Evolutionary conservation across 2,329 filamentous ascomycete genomes (phyloP).

Genomic region (Clonostachys byssicola): DNA sequence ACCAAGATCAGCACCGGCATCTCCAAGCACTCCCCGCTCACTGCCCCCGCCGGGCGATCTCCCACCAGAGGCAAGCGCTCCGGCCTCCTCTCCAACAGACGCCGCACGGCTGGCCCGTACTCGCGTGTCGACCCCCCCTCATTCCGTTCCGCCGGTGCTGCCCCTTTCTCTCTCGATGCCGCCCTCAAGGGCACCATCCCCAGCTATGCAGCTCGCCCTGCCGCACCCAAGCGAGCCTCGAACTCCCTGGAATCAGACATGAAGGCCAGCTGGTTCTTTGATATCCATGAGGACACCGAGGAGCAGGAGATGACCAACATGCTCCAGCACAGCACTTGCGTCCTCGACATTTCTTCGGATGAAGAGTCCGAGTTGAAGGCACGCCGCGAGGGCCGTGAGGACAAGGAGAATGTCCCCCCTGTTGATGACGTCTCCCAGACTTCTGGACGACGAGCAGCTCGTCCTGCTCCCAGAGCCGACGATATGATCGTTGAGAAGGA

Average conservation of each 20-base stretch:
- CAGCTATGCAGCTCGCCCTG: constrained; percentile 37
- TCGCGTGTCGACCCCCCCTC: constrained; percentile 68
- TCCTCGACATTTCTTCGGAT: constrained; percentile 85
- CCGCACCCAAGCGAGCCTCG: constrained; percentile 17
- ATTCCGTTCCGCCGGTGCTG: constrained; percentile 38
- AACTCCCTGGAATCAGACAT: constrained; percentile 31
- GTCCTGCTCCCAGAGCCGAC: constrained; percentile 23
- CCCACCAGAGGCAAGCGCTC: constrained; percentile 68
- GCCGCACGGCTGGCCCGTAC: constrained; percentile 58
- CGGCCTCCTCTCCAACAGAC: constrained; percentile 64
- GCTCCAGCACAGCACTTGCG: constrained; percentile 84
- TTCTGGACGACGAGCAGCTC: constrained; percentile 26
- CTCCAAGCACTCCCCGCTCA: constrained; percentile 47
- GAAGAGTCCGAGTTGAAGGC: constrained; percentile 64
- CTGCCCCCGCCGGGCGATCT: constrained; percentile 76
- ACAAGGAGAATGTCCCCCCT: constrained; percentile 94
- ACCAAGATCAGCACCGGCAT: constrained; percentile 32
- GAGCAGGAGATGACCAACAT: constrained; percentile 90
- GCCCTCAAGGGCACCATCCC: constrained; percentile 75
- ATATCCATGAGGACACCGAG: constrained; percentile 88
- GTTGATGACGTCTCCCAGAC: constrained; percentile 58
- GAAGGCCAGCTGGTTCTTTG: constrained; percentile 79
- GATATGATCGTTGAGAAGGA: constrained; percentile 60
- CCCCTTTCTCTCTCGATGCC: constrained; percentile 81
- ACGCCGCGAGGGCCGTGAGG: constrained; percentile 52